Evolutionary conservation across 1,284 basidiomycete species (phyloP).

Genomic region (Puccinia hordei): DNA sequence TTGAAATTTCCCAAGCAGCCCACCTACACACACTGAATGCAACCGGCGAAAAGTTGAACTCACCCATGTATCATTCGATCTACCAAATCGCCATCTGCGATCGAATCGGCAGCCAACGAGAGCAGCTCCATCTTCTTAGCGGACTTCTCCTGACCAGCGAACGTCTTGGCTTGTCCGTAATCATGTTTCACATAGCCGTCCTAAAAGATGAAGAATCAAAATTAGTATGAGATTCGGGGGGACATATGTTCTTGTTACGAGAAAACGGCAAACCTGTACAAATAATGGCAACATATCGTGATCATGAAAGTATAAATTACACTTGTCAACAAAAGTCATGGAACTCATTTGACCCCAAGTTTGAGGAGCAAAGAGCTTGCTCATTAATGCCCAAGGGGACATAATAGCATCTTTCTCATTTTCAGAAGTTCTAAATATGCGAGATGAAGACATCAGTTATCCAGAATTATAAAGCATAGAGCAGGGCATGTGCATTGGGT

Average conservation of each 20-base stretch:
- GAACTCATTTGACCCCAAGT: constrained; percentile 79
- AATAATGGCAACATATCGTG: constrained; percentile 90
- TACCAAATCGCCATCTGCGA: constrained; percentile 94
- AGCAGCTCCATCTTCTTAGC: constrained; percentile 77
- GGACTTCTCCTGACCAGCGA: constrained; percentile 67
- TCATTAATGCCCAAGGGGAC: constrained; percentile 84
- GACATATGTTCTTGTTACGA: constrained; percentile 14
- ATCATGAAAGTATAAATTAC: constrained; percentile 96
- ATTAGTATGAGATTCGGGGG: background rate
- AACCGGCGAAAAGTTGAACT: constrained; percentile 54
- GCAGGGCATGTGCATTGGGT: background rate
- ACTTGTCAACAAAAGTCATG: constrained; percentile 84
- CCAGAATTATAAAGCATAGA: constrained; percentile 6
- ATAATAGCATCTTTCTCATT: constrained; percentile 91
- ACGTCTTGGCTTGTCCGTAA: constrained; percentile 66
- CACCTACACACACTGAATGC: background rate
- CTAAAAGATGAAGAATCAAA: constrained; percentile 60
- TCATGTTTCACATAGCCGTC: constrained; percentile 87
- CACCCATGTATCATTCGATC: constrained; percentile 91
- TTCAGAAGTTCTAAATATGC: constrained; percentile 68
- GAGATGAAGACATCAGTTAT: background rate
- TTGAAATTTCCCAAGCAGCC: background rate
- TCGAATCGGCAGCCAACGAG: constrained; percentile 76
- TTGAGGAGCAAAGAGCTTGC: constrained; percentile 83
- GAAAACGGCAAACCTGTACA: constrained; percentile 69